Evolutionary conservation across 2,329 filamentous ascomycete genomes (phyloP).

Genomic region (Mycosphaerella sp.): DNA sequence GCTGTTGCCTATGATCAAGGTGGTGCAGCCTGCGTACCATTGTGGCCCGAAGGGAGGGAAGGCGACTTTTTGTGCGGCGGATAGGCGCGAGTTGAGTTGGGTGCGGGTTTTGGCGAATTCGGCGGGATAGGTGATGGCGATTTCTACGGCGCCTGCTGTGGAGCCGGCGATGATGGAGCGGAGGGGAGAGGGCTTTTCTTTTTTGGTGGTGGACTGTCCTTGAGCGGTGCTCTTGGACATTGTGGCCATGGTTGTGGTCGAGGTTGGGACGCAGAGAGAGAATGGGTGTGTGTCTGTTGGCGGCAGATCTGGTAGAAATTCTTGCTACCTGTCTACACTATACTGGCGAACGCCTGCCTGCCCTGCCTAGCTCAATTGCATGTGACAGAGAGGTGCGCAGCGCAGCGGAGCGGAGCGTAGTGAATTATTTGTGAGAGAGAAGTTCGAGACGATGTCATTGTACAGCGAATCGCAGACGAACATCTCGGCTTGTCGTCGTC

Average conservation of each 20-base stretch:
- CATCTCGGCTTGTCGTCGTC: too few species aligned
- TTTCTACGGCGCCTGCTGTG: constrained; percentile 90
- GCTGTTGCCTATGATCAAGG: constrained; percentile 92
- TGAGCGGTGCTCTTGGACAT: constrained; percentile 18
- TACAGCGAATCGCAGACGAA: constrained; percentile 3
- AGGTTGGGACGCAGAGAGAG: neutral
- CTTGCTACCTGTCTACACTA: too few species aligned
- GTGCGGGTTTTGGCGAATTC: constrained; percentile 96
- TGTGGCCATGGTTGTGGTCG: constrained; percentile 19
- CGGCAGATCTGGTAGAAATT: too few species aligned
- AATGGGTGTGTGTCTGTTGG: neutral
- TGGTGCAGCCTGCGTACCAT: constrained; percentile 98
- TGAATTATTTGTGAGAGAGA: neutral
- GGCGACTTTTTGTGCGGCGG: constrained; percentile 77
- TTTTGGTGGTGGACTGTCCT: constrained; percentile 19
- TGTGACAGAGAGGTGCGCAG: neutral
- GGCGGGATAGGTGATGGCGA: constrained; percentile 89
- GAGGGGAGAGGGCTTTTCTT: constrained; percentile 63
- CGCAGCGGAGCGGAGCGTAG: neutral
- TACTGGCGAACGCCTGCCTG: too few species aligned
- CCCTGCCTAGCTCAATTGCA: neutral
- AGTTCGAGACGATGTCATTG: neutral
- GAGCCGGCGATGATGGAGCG: constrained; percentile 89
- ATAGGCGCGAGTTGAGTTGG: constrained; percentile 80
- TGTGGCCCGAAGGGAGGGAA: constrained; percentile 90